Base-by-base conservation (phyloP, 257 asterid genomes). In the Mentha longifolia region DNA sequence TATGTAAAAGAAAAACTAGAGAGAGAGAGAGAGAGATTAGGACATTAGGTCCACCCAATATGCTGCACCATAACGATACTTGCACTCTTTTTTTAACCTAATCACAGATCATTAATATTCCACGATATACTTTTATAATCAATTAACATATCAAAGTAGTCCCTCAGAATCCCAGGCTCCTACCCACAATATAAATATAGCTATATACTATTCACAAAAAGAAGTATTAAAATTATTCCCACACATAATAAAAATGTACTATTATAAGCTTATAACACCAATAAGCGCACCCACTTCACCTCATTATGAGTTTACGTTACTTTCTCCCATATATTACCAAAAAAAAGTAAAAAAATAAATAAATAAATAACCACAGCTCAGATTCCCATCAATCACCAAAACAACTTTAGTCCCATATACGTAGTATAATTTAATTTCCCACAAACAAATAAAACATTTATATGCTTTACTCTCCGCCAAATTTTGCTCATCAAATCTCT, bases 261-360 rank as follows among this genome's bases (percentile, higher is more conserved):
- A 2, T 63, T 35, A 7, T 35, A 35, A 35, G 39, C 39, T 35
- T 35, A 35, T 35, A 35, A 35, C 46, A 22, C 16, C 61, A 58
- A 25, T 43, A 30, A 31, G 54, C 68, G 5, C 70, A 71, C 65
- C 87, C 86, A 85, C 79, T 63, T 28, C 82, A 30, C 74, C 85
- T 78, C 87, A 81, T 84, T 30, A 83, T 87, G 75, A 78, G 65
- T 66, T 28, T 71, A 52, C 74, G 79, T 78, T 76, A 78, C 87
- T 86, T 81, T 83, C 79, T 71, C 82, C 82, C 20, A 61, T 58
- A 69, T 3, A 49, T 45, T 71, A 72, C 57, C 19, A 22, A 63
- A 42, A 7, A 49, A 37, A 7, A 49, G 13, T n/a, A n/a, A n/a
- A n/a, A n/a, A n/a, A n/a, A n/a, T n/a, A n/a, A n/a, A n/a, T 7